Evolutionary conservation across 2,329 filamentous ascomycete species (phyloP), one percentile per base, ranked within the genome.

Genomic region (Leptographium lundbergii): DNA sequence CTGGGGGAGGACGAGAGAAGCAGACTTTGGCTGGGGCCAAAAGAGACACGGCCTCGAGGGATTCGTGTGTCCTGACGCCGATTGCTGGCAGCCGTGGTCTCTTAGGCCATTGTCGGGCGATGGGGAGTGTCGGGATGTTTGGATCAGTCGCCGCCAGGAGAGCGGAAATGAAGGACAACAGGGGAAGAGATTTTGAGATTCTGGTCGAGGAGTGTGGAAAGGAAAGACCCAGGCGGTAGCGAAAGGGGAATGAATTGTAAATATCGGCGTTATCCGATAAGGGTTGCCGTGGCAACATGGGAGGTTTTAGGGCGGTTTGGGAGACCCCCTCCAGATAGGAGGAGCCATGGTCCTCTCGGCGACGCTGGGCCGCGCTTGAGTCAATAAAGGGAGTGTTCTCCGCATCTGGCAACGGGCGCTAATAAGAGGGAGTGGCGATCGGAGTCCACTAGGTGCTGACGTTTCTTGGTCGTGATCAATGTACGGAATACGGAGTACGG

Each of bases 161-260:
- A 19, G 27, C 13, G 27, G 14, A 19, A 17, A 14, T 13, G 51
- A 7, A 27, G 17, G 24, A 53, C 27, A 53, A 34, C 19, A 34
- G n/a, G 19, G 19, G 19, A 14, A 34, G 36, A n/a, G 17, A 13
- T 34, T 22, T 22, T 7, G 14, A n/a, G 51, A 17, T 34, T 10
- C 6, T n/a, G 27, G 14, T 22, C 14, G 52, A 39, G 32, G 32
- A 25, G 22, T 48, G 56, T 17, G 34, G 27, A 47, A 3, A 24
- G 45, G 17, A 54, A 47, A 36, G 52, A 47, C 25, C 42, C 34
- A 36, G 34, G 34, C 34, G 36, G 13, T 17, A 56, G 36, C 45
- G 48, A 29, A 56, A 52, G 56, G 54, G 58, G 48, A 57, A 59
- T 48, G 48, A 52, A 59, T 53, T 54, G 59, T 29, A 48, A 56